Evolutionary conservation across 179 eudicot genomes (phyloP), one percentile per base, ranked within the genome.

Genomic region (Carnegiea gigantea): DNA sequence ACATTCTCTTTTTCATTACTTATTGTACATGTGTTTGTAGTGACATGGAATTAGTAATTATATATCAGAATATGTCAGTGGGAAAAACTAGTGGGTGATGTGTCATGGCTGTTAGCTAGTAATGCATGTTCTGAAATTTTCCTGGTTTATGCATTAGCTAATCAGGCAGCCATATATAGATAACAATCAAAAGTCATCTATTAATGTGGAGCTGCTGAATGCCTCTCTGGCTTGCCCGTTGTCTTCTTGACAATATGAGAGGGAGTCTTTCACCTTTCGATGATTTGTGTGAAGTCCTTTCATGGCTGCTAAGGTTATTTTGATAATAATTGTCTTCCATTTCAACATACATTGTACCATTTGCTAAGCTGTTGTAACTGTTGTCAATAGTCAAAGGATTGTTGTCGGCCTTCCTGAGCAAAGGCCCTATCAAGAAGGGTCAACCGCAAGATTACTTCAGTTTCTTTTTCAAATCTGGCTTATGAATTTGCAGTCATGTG

Each of bases 391-490:
- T 85, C 79, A 9, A 75, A 49, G 82, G 80, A 68, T 81, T 59
- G 73, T 54, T 85, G 82, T 82, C 72, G 77, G 68, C 82, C 74
- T 78, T 77, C 57, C 78, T 68, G 68, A 71, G 26, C 78, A 84
- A 82, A 85, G 81, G 71, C 38, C 87, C 85, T 78, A n/a, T 68
- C 78, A 75, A 72, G 24, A 78, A 75, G 87, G 87, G 87, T 85
- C 85, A 79, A 82, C 73, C 60, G 73, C 40, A 40, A 38, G 7
- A 65, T 30, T 65, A 73, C 48, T 72, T 73, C 74, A 67, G 26
- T 73, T 75, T 57, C 81, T 81, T 81, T 81, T 81, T 26, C 68
- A 53, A 80, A 79, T 85, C 82, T 82, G 59, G 80, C 71, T 82
- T 53, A 51, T 75, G 44, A 73, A 75, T 46, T 59, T 75, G 59